Evolutionary conservation across 73 alveolate species (phyloP).

Genomic region (Diophrys sp.): DNA sequence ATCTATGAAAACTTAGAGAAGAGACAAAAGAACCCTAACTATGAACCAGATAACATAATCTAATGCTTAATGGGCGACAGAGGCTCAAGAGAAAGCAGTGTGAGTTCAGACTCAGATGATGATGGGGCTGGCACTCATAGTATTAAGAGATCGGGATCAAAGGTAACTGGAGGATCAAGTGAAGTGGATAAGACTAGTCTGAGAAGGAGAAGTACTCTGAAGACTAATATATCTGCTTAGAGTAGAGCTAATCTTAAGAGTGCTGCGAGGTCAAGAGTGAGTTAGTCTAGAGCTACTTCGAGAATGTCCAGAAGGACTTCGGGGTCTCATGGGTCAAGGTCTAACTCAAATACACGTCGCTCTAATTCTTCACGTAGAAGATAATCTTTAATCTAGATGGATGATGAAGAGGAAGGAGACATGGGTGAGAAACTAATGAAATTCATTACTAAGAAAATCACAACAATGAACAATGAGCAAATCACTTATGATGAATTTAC

Average conservation of each 20-base stretch:
- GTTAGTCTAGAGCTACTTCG: neutral
- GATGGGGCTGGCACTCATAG: too few species aligned
- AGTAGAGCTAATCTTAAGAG: neutral
- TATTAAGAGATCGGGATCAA: neutral
- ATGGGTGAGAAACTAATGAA: neutral
- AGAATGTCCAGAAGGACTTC: neutral
- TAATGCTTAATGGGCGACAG: neutral
- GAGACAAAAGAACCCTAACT: neutral
- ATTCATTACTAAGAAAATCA: neutral
- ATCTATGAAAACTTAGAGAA: neutral
- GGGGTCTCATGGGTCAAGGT: neutral
- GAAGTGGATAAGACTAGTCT: neutral
- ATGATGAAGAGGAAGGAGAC: conserved; percentile 2
- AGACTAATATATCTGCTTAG: neutral
- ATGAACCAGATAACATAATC: neutral
- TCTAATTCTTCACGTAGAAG: neutral
- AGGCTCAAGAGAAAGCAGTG: neutral
- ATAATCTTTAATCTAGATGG: neutral
- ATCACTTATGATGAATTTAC: neutral
- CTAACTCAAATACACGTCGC: neutral
- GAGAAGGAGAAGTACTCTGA: neutral
- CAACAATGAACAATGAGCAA: neutral
- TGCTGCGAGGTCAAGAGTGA: neutral
- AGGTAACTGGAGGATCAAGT: neutral
- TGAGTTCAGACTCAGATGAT: neutral